Conservation (phyloP, 257 asterid genomes). For the Lycium barbarum region DNA sequence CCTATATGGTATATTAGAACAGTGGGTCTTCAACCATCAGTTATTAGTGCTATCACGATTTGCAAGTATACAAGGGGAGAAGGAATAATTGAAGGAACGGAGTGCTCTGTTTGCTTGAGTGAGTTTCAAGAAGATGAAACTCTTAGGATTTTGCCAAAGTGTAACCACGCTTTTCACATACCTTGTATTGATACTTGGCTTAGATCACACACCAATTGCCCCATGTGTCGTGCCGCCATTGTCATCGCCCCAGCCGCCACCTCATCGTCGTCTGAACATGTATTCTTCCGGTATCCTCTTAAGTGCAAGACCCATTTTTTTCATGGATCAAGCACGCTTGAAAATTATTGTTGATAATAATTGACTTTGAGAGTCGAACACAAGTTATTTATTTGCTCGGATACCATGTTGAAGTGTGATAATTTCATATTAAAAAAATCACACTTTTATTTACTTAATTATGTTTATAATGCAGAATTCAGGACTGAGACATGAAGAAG, state of each 20-base stretch:
- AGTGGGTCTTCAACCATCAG: constrained; percentile 67
- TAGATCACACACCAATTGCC: constrained; percentile 80
- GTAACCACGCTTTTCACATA: constrained; percentile 84
- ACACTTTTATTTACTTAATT: neutral
- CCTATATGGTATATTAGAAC: constrained; percentile 85
- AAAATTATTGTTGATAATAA: too few species aligned
- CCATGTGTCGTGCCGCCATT: constrained; percentile 76
- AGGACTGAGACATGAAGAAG: constrained; percentile 1
- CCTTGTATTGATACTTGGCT: constrained; percentile 92
- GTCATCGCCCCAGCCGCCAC: constrained; percentile 24
- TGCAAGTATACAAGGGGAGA: constrained; percentile 63
- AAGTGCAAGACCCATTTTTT: too few species aligned
- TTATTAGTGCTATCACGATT: constrained; percentile 62
- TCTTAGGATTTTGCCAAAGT: constrained; percentile 69
- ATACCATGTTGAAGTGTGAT: neutral
- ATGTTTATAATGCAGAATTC: neutral
- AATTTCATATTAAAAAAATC: neutral
- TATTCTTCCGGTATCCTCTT: neutral
- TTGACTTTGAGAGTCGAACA: too few species aligned
- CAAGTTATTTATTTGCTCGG: too few species aligned
- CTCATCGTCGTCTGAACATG: constrained; percentile 26
- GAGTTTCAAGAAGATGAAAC: constrained; percentile 75
- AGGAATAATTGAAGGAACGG: constrained; percentile 69
- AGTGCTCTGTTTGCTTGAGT: constrained; percentile 79
- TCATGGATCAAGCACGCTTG: too few species aligned